A percentile compares a stretch with the other conserved stretches of the same genome.
These are phyloP conservation scores for Hemerocallis citrina DNA, from an alignment of 106 monocot genomes.

Conservation along the genomic window DNA sequence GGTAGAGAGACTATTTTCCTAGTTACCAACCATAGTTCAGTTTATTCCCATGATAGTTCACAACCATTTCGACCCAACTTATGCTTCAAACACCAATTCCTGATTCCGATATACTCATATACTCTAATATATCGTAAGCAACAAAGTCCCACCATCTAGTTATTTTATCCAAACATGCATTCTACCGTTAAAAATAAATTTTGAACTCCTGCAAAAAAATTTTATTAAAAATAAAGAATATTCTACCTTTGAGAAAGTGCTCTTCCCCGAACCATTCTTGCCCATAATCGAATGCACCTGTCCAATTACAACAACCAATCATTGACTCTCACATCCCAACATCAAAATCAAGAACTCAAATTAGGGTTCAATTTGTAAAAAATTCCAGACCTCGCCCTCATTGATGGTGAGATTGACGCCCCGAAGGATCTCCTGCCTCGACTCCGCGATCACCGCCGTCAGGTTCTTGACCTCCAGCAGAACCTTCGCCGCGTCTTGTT, in stretches of 20 bases:
- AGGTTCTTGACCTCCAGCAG: conserved; percentile 74
- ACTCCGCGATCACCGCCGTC: conserved; percentile 60
- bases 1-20: too few relatives aligned
- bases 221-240: not conserved
- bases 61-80: too few relatives aligned
- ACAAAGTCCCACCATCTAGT: not conserved
- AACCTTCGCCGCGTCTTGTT: too few relatives aligned
- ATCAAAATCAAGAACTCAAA: not conserved
- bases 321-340: not conserved
- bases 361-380: too few relatives aligned
- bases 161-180: not conserved
- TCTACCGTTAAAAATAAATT: not conserved
- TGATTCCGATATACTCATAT: not conserved
- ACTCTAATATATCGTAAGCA: not conserved
- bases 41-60: too few relatives aligned
- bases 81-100: not conserved
- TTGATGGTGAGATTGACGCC: conserved; percentile 82
- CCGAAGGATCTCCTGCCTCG: conserved; percentile 56
- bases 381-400: conserved; percentile 63
- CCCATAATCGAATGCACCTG: conserved; percentile 98
- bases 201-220: not conserved
- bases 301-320: not conserved
- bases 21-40: too few relatives aligned
- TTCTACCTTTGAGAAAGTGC: conserved; percentile 89
- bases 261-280: conserved; percentile 95